A percentile compares a stretch with the other conserved stretches of the same genome.
phyloP scores from a whole-genome alignment of 306 rosid species.

The Cucumis cinereus region DNA sequence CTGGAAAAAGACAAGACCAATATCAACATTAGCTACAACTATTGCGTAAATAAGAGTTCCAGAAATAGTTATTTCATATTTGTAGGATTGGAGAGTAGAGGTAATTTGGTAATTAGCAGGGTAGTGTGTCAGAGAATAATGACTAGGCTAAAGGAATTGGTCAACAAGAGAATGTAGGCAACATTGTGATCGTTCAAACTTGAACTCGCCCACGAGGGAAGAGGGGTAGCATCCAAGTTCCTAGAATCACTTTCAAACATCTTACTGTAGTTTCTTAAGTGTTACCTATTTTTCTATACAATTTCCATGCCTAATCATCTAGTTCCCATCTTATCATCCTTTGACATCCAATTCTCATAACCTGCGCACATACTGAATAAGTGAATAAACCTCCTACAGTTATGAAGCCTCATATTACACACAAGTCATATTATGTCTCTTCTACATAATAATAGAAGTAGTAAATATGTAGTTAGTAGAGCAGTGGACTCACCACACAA shows the following conservation, averaged over 20 bases:
- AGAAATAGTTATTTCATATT: neutral
- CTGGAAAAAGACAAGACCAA: neutral
- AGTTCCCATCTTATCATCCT: neutral
- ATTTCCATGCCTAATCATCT: neutral
- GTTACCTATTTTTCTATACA: neutral
- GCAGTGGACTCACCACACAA: constrained; percentile 56
- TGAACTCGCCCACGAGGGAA: neutral
- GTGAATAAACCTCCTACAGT: neutral
- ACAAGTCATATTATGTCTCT: neutral
- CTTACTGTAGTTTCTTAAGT: neutral
- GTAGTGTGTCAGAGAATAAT: neutral
- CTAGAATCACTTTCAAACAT: neutral
- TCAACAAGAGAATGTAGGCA: neutral
- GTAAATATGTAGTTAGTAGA: neutral
- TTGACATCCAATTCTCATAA: neutral
- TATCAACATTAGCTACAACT: neutral
- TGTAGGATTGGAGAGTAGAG: neutral
- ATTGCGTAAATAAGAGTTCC: neutral
- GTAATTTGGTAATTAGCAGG: neutral
- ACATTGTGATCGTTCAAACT: neutral
- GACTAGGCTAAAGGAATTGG: neutral
- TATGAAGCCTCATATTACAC: neutral
- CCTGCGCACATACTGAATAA: neutral
- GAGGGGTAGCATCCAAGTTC: neutral
- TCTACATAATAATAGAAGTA: neutral